These are phyloP conservation scores for Peltaster fructicola DNA, from an alignment of 2,329 filamentous ascomycete species.

Conservation along the genomic window DNA sequence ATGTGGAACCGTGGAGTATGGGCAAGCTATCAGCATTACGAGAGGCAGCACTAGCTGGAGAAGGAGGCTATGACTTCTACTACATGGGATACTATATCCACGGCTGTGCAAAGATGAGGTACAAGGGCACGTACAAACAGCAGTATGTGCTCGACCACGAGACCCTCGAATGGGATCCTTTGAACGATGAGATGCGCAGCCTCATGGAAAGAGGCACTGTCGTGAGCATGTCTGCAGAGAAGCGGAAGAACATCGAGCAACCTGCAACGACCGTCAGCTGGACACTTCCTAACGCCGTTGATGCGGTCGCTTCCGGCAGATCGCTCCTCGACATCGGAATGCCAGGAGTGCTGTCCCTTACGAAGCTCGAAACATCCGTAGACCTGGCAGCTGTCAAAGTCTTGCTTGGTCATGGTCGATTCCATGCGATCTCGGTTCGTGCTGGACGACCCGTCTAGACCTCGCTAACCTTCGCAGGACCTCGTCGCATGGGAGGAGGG, in stretches of 20 bases:
- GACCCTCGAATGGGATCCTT: constrained; percentile 14
- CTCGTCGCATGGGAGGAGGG: constrained; percentile 43
- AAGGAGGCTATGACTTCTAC: constrained; percentile 57
- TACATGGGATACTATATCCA: constrained; percentile 79
- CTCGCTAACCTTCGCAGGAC: constrained; percentile 20
- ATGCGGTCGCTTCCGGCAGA: constrained; percentile 19
- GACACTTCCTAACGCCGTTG: constrained; percentile 13
- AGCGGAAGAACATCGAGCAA: no score
- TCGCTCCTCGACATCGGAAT: constrained; percentile 45
- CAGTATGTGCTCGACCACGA: constrained; percentile 56
- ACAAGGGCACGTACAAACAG: constrained; percentile 64
- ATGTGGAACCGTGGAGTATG: constrained; percentile 49
- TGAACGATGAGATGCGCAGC: constrained; percentile 15
- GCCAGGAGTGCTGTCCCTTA: constrained; percentile 45
- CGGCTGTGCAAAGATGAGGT: constrained; percentile 64
- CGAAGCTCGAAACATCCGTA: constrained; percentile 32
- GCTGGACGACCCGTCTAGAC: neutral
- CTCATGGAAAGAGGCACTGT: constrained; percentile 40
- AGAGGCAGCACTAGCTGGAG: constrained; percentile 53
- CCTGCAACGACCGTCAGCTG: no score
- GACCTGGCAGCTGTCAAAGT: constrained; percentile 44
- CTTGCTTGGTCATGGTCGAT: constrained; percentile 21
- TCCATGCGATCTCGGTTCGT: no score
- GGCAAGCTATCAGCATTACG: constrained; percentile 60
- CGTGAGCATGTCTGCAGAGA: constrained; percentile 27